Evolutionary conservation across 352 stramenopile genomes (phyloP).

Genomic region (Globisporangium echinulatum): DNA sequence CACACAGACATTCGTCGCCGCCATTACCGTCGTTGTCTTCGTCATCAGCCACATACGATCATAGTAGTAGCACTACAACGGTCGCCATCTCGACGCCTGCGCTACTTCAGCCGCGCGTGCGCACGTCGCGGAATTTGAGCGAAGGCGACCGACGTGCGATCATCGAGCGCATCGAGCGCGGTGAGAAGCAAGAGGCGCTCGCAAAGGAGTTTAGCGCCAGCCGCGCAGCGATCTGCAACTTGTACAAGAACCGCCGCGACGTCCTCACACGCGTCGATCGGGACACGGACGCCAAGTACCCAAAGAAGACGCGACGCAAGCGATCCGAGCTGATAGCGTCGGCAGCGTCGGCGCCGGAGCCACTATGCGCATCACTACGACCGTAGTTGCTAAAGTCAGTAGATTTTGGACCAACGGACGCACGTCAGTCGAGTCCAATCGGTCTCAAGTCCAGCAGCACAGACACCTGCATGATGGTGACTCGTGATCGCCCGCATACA

Average conservation of each 20-base stretch:
- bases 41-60: neutral
- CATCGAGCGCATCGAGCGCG: slow-evolving; percentile 34
- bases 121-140: slow-evolving; percentile 41
- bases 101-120: slow-evolving; percentile 17
- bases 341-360: too few species aligned
- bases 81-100: neutral
- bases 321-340: too few species aligned
- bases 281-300: slow-evolving; percentile 17
- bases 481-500: too few species aligned
- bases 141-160: slow-evolving; percentile 33
- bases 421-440: too few species aligned
- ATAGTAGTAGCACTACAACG: slow-evolving; percentile 5
- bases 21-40: neutral
- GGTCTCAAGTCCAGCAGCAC: too few species aligned
- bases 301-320: slow-evolving; percentile 14
- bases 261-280: slow-evolving; percentile 31
- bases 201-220: slow-evolving; percentile 43
- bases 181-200: slow-evolving; percentile 42
- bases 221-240: slow-evolving; percentile 43
- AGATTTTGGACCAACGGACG: too few species aligned
- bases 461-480: too few species aligned
- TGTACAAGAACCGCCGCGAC: slow-evolving; percentile 49
- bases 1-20: neutral
- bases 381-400: neutral
- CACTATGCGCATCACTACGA: neutral